These are phyloP conservation scores for Blastobotrys raffinosifermentans DNA, from an alignment of 1,139 yeast genomes.

Conservation along the genomic window DNA sequence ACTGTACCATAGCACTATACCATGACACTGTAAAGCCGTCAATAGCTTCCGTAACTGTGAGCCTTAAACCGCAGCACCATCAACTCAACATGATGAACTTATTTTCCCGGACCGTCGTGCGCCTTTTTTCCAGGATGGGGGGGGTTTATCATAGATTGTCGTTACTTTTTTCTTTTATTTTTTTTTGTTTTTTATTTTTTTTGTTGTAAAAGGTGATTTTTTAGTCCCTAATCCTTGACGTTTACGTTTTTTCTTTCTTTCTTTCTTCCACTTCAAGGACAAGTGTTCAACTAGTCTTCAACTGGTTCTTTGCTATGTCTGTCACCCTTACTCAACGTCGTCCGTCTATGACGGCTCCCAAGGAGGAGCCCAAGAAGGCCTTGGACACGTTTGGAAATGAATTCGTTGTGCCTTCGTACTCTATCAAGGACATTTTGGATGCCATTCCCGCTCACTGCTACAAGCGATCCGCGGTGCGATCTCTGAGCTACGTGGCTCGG, in stretches of 20 bases:
- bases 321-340: conserved; percentile 26
- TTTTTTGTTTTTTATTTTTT: conserved; percentile 1
- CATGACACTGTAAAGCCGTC: no score
- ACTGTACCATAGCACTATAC: no score
- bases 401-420: conserved; percentile 65
- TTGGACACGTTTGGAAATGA: conserved; percentile 57
- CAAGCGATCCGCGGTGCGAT: conserved; percentile 52
- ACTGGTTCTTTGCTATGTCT: no score
- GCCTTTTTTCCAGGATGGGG: no score
- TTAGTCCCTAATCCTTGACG: not conserved
- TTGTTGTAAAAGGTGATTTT: conserved; percentile 1
- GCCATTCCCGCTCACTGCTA: conserved; percentile 75
- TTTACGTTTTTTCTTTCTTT: no score
- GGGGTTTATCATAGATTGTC: not conserved
- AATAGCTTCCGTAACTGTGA: no score
- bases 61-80: no score
- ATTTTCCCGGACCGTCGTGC: no score
- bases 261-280: no score
- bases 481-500: conserved; percentile 58
- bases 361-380: conserved; percentile 15
- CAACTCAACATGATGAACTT: no score
- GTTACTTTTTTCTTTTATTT: conserved; percentile 1
- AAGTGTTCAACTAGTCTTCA: no score
- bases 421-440: conserved; percentile 65
- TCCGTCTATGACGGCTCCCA: conserved; percentile 16